These are phyloP conservation scores for Sesbania bispinosa DNA, from an alignment of 306 rosid species.

Conservation along the genomic window DNA sequence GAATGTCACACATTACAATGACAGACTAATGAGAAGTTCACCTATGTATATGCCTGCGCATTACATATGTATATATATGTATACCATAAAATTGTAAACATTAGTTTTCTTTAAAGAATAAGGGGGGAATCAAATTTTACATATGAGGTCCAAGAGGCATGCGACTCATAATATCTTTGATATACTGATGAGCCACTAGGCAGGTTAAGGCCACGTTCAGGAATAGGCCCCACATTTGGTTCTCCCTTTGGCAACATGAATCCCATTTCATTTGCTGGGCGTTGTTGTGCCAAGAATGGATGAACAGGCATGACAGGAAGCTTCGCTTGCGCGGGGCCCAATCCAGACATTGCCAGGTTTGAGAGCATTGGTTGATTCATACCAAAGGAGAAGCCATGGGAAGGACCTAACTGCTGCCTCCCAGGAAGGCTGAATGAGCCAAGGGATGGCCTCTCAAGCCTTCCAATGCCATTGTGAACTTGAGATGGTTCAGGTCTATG, in stretches of 20 bases:
- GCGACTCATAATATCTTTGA: conserved; percentile 79
- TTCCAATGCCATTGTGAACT: conserved; percentile 50
- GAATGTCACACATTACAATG: conserved; percentile 28
- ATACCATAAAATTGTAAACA: conserved; percentile 17
- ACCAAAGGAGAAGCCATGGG: conserved; percentile 67
- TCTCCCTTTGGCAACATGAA: conserved; percentile 85
- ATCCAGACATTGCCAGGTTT: conserved; percentile 62
- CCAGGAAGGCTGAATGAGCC: conserved; percentile 58
- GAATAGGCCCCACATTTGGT: conserved; percentile 63
- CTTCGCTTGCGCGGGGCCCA: conserved; percentile 56
- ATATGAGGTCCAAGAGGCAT: conserved; percentile 91
- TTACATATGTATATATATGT: conserved; percentile 28
- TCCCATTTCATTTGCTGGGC: conserved; percentile 52
- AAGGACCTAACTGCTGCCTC: conserved; percentile 64
- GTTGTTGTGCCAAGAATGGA: conserved; percentile 54
- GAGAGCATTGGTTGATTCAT: conserved; percentile 67
- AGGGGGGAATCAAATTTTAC: conserved; percentile 38
- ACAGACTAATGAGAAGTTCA: conserved; percentile 13
- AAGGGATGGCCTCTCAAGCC: conserved; percentile 62
- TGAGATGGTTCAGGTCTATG: conserved; percentile 72
- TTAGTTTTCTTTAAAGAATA: conserved; percentile 38
- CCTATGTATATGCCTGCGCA: conserved; percentile 33
- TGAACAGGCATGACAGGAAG: conserved; percentile 58
- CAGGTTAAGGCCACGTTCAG: conserved; percentile 57
- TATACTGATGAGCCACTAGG: conserved; percentile 62